phyloP scores from a whole-genome alignment of 805 yeast species.

The Diddensiella santjacobensis region DNA sequence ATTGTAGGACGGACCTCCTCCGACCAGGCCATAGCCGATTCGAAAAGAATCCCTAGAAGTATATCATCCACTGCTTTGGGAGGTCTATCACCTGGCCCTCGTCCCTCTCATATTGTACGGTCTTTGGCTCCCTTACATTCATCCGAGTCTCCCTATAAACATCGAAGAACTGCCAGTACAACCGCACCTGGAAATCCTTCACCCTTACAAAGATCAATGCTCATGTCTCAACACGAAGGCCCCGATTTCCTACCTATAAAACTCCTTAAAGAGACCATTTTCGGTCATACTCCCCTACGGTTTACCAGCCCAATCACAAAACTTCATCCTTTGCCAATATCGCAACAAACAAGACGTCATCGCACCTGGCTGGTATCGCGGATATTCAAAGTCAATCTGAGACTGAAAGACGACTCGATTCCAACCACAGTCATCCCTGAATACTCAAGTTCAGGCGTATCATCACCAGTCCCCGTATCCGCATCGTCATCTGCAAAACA shows the following conservation, averaged over 20 bases:
- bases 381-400: constrained; percentile 23
- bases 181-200: not conserved
- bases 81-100: not conserved
- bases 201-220: not conserved
- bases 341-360: not conserved
- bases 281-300: constrained; percentile 25
- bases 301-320: constrained; percentile 23
- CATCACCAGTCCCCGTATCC: not conserved
- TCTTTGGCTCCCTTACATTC: not conserved
- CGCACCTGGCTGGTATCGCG: constrained; percentile 22
- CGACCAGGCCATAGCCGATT: not conserved
- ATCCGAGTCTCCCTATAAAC: not conserved
- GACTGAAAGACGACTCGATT: not conserved
- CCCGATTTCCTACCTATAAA: constrained; percentile 8
- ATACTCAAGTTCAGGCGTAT: not conserved
- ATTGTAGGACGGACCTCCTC: not conserved
- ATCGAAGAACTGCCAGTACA: constrained; percentile 8
- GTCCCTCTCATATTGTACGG: not conserved
- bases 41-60: constrained; percentile 6
- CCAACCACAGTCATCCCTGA: not conserved
- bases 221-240: not conserved
- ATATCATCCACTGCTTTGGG: constrained; percentile 9
- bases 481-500: not conserved
- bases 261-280: constrained; percentile 23
- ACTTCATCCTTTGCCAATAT: constrained; percentile 21